Evolutionary conservation across 2,329 filamentous ascomycete genomes (phyloP).

Genomic region (Plenodomus biglobosus): DNA sequence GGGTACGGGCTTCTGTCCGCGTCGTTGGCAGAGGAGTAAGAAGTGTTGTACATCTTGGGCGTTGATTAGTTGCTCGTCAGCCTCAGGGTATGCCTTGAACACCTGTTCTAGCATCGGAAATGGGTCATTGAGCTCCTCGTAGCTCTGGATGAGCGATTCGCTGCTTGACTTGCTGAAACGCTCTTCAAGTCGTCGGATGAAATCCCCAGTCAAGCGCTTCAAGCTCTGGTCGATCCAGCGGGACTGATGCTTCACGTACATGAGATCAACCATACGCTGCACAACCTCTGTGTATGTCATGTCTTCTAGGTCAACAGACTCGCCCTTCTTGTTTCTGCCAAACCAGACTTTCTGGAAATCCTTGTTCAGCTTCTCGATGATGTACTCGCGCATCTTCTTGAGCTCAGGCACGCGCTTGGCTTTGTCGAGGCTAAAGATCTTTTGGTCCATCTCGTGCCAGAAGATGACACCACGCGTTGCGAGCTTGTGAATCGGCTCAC

Average conservation of each 20-base stretch:
- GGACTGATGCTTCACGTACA: slow-evolving; percentile 50
- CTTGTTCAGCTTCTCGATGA: slow-evolving; percentile 51
- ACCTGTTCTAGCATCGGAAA: slow-evolving; percentile 77
- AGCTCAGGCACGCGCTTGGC: slow-evolving; percentile 56
- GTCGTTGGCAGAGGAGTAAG: slow-evolving; percentile 85
- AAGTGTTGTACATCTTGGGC: slow-evolving; percentile 98
- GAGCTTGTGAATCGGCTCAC: slow-evolving; percentile 98
- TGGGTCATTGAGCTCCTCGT: slow-evolving; percentile 81
- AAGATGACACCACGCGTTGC: slow-evolving; percentile 94
- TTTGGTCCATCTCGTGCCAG: slow-evolving; percentile 99
- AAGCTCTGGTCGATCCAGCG: slow-evolving; percentile 65
- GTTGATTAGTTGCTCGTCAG: slow-evolving; percentile 89
- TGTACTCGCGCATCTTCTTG: slow-evolving; percentile 49
- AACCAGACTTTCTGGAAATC: slow-evolving; percentile 56
- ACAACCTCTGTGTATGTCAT: slow-evolving; percentile 54
- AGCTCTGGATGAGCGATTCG: slow-evolving; percentile 84
- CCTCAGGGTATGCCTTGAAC: slow-evolving; percentile 79
- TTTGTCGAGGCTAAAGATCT: slow-evolving; percentile 95
- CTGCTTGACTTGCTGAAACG: slow-evolving; percentile 81
- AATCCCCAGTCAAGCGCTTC: slow-evolving; percentile 83
- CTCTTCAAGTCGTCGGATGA: slow-evolving; percentile 95
- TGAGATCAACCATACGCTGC: slow-evolving; percentile 50
- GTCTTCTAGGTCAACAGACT: slow-evolving; percentile 50
- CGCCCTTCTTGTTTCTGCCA: slow-evolving; percentile 46
- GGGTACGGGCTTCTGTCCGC: slow-evolving; percentile 91